Base-by-base conservation (phyloP, 2,329 filamentous ascomycete species). In the Claviceps citrina region DNA sequence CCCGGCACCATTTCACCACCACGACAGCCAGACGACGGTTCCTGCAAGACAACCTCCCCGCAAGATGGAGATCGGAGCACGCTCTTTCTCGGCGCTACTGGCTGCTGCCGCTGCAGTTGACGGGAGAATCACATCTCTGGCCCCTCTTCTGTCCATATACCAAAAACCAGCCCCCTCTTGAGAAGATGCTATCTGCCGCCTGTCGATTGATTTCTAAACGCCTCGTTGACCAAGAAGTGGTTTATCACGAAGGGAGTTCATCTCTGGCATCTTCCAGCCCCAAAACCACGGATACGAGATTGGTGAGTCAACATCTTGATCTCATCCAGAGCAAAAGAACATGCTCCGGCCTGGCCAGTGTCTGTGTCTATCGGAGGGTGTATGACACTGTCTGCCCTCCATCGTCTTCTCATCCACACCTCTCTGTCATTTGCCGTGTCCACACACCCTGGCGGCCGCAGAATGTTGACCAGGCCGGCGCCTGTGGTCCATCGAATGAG, bases 401-500 rank as follows among this genome's bases (percentile, higher is more conserved):
- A 40, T 36, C n/a, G 24, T 39, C 27, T 16, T 33, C n/a, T 34
- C 30, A 35, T 43, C 25, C 49, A 44, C 45, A 46, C 47, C 46
- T 48, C 51, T 22, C 43, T 46, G 48, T 48, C 44, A 46, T 46
- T 46, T 39, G 44, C 47, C 35, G 15, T 31, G 47, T 58, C 56
- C 57, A 58, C 57, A 12, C 19, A 12, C n/a, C n/a, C n/a, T n/a
- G n/a, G n/a, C n/a, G n/a, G n/a, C n/a, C n/a, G n/a, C 28, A 24
- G 22, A 24, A 5, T 8, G n/a, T 33, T 10, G 33, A 18, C 32
- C 42, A 41, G 27, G 50, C 49, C 52, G 51, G 52, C 55, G 57
- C 60, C 62, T 67, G 46, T 43, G 44, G 38, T 28, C 40, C 44
- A 48, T 57, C 54, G 54, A 59, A 58, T 58, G 47, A 53, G 38